A percentile compares a stretch with the other conserved stretches of the same genome.
These are phyloP conservation scores for Fusarium brevicatenulatum DNA, from an alignment of 2,329 filamentous ascomycete genomes.

Conservation along the genomic window DNA sequence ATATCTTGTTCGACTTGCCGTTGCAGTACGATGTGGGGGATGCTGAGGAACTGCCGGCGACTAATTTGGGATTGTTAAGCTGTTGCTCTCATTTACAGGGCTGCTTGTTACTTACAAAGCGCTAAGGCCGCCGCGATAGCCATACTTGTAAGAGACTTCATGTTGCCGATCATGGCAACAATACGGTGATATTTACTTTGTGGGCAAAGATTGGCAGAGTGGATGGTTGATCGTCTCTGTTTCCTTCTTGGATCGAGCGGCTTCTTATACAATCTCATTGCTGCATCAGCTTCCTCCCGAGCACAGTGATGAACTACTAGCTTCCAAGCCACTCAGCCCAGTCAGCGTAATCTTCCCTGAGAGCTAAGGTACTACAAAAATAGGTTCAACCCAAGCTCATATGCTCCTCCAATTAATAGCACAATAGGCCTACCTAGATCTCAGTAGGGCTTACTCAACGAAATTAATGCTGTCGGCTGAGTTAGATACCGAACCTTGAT, in stretches of 20 bases:
- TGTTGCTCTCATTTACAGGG: too few relatives aligned
- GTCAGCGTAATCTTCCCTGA: background rate
- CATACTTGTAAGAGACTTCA: background rate
- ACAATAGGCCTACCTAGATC: rapidly evolving
- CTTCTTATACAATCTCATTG: background rate
- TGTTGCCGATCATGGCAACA: background rate
- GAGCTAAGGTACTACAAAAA: background rate
- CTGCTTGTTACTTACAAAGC: background rate
- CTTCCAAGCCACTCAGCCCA: background rate
- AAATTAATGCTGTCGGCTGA: too few relatives aligned
- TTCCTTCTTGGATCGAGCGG: background rate
- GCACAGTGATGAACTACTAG: background rate
- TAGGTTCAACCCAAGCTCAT: background rate
- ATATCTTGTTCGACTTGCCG: background rate
- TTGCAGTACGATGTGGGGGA: background rate
- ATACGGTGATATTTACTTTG: rapidly evolving
- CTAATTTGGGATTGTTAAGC: background rate
- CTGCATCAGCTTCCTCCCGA: background rate
- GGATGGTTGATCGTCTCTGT: background rate
- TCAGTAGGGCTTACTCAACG: background rate
- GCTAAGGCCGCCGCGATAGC: background rate
- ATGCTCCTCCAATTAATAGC: background rate
- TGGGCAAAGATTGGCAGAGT: too few relatives aligned
- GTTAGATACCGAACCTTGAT: background rate
- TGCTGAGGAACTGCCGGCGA: background rate